These are phyloP conservation scores for Fusarium tupiense DNA, from an alignment of 2,329 filamentous ascomycete genomes.

Conservation along the genomic window DNA sequence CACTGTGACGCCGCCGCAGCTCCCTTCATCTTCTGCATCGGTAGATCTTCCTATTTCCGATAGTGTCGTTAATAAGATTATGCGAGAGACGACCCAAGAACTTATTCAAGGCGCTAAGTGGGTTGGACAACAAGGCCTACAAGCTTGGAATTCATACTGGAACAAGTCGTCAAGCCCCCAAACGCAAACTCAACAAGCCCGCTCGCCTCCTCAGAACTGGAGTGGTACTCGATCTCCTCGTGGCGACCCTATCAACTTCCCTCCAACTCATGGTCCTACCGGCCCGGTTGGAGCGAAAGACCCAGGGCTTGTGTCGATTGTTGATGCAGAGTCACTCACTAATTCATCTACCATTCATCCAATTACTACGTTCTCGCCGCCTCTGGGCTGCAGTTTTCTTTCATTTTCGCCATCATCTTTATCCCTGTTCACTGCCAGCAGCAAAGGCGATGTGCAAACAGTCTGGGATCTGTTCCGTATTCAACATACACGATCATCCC, in stretches of 20 bases:
- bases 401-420: constrained; percentile 81
- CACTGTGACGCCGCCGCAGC: constrained; percentile 73
- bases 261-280: constrained; percentile 76
- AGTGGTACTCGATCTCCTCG: constrained; percentile 55
- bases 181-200: constrained; percentile 55
- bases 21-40: constrained; percentile 72
- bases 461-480: constrained; percentile 81
- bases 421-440: constrained; percentile 80
- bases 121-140: constrained; percentile 79
- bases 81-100: constrained; percentile 82
- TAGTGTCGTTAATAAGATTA: constrained; percentile 78
- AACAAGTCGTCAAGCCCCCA: constrained; percentile 62
- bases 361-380: constrained; percentile 75
- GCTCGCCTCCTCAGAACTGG: constrained; percentile 62
- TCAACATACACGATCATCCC: constrained; percentile 70
- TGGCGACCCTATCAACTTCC: constrained; percentile 67
- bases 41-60: constrained; percentile 79
- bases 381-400: constrained; percentile 81
- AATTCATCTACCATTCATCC: constrained; percentile 66
- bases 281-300: constrained; percentile 70
- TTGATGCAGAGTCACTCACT: constrained; percentile 73
- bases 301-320: constrained; percentile 77
- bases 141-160: constrained; percentile 85
- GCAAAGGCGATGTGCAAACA: constrained; percentile 83
- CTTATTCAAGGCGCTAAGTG: constrained; percentile 78